Evolutionary conservation across 2,329 filamentous ascomycete species (phyloP).

Genomic region (Calonectria naviculata): DNA sequence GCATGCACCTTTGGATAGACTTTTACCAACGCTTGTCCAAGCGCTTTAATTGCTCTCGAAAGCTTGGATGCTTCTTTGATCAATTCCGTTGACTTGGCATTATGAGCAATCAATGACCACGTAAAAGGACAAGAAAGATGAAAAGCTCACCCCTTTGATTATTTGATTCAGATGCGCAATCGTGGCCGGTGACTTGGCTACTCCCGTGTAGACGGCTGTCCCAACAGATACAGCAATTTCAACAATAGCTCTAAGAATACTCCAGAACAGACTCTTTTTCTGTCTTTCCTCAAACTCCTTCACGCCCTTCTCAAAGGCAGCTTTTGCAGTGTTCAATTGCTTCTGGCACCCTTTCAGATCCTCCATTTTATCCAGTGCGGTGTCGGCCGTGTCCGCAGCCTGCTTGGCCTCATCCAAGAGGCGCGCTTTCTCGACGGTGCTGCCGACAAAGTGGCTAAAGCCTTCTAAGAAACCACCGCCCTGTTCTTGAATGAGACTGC

Average conservation of each 20-base stretch:
- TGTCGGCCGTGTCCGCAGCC: background rate
- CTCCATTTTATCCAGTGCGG: background rate
- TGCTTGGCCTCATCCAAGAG: background rate
- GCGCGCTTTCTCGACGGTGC: background rate
- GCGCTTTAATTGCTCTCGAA: background rate
- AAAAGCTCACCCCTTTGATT: background rate
- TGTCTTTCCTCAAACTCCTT: background rate
- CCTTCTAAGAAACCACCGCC: background rate
- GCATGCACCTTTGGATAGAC: background rate
- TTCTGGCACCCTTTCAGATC: background rate
- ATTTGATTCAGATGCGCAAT: background rate
- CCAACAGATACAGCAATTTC: background rate
- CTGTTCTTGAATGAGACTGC: background rate
- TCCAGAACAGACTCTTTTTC: background rate
- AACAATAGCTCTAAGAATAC: background rate
- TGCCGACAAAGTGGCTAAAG: background rate
- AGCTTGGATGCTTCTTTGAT: background rate
- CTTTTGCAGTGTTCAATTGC: background rate
- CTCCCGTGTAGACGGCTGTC: background rate
- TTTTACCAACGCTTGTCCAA: background rate
- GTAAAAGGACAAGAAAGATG: background rate
- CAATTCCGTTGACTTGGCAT: background rate
- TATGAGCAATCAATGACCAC: background rate
- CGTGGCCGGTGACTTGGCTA: background rate
- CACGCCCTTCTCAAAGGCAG: background rate